Conservation (phyloP, 495 filamentous ascomycete species). For the Penicillium egyptiacum region DNA sequence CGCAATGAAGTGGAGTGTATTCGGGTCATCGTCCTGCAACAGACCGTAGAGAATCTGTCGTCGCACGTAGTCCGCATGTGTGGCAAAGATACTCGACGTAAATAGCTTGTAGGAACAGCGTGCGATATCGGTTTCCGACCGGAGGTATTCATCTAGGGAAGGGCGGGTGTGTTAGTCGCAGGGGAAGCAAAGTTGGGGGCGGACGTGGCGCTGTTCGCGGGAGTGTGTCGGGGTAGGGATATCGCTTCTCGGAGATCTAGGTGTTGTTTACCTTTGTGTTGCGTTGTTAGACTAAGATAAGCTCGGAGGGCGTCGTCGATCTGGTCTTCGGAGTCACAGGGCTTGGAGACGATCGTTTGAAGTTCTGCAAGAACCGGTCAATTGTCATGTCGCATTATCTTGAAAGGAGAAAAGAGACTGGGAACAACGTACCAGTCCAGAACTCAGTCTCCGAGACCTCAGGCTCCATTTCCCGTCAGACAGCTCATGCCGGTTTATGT, state of each 20-base stretch:
- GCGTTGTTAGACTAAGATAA: constrained; percentile 76
- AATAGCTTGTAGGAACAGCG: constrained; percentile 81
- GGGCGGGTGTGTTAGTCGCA: not conserved
- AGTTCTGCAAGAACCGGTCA: constrained; percentile 58
- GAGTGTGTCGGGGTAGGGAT: not conserved
- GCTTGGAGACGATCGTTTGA: constrained; percentile 70
- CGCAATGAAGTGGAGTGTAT: constrained; percentile 75
- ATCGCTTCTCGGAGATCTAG: not conserved
- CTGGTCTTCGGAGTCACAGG: constrained; percentile 69
- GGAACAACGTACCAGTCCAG: constrained; percentile 71
- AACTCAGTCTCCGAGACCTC: constrained; percentile 83
- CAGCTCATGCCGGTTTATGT: constrained; percentile 43
- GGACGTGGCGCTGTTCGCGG: not conserved
- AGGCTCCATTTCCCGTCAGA: constrained; percentile 49
- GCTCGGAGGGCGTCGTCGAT: constrained; percentile 86
- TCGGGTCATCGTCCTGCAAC: constrained; percentile 82
- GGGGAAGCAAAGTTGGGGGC: not conserved
- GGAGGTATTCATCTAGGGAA: constrained; percentile 68
- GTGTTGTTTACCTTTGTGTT: constrained; percentile 59
- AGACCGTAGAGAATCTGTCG: constrained; percentile 90
- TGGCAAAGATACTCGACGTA: constrained; percentile 68
- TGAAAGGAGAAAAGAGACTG: constrained; percentile 6
- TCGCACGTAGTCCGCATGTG: constrained; percentile 82
- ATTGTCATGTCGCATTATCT: constrained; percentile 11
- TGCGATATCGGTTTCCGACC: constrained; percentile 81